phyloP scores from a whole-genome alignment of 305 asterid species.

The Fraxinus paxiana region DNA sequence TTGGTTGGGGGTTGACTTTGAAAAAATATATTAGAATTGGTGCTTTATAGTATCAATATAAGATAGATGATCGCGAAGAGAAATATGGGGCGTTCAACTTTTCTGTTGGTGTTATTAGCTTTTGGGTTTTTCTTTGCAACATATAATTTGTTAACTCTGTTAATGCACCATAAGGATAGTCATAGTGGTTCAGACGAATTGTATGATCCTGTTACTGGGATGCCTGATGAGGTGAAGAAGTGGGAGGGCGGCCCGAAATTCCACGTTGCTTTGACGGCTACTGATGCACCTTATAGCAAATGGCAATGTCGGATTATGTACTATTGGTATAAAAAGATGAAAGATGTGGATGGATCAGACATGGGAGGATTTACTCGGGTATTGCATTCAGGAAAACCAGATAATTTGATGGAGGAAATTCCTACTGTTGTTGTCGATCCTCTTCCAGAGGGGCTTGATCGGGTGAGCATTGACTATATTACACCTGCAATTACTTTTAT shows the following conservation, averaged over 20 bases:
- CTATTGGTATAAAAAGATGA: constrained; percentile 89
- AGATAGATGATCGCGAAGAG: constrained; percentile 40
- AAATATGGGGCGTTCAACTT: constrained; percentile 51
- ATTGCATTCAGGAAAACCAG: constrained; percentile 82
- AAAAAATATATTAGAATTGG: background rate
- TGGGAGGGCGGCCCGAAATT: constrained; percentile 33
- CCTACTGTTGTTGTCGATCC: constrained; percentile 86
- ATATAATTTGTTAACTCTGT: constrained; percentile 51
- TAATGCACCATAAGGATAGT: constrained; percentile 40
- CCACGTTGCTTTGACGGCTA: constrained; percentile 74
- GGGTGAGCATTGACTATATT: constrained; percentile 49
- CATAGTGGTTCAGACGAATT: constrained; percentile 25
- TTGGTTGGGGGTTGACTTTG: constrained; percentile 18
- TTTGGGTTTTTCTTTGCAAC: constrained; percentile 67
- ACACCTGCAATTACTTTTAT: constrained; percentile 7
- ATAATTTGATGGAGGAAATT: constrained; percentile 84
- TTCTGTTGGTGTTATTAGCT: constrained; percentile 52
- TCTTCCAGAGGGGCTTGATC: constrained; percentile 87
- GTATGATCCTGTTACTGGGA: constrained; percentile 40
- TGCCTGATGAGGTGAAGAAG: constrained; percentile 28
- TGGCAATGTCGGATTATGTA: constrained; percentile 97
- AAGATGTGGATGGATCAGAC: constrained; percentile 65
- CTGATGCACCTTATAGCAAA: constrained; percentile 81
- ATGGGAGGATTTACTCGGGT: constrained; percentile 96
- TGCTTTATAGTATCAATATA: background rate